phyloP scores from a whole-genome alignment of 768 basidiomycete genomes.

The Tulasnella sp. region DNA sequence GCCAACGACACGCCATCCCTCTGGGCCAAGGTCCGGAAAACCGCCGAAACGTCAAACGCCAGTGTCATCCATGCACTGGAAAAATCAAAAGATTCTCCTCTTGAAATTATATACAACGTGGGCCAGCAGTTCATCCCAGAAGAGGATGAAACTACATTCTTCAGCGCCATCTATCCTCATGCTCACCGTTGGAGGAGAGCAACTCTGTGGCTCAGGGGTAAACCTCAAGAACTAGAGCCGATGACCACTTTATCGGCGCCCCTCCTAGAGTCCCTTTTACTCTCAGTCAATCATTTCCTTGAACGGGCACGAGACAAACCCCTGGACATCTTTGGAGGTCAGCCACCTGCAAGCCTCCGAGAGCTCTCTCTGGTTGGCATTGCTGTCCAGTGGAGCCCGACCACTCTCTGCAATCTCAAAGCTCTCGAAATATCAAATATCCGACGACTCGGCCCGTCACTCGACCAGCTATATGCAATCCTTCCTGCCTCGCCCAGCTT shows the following conservation, averaged over 20 bases:
- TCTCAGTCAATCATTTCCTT: not conserved
- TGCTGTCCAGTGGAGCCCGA: not conserved
- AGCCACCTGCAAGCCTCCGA: not conserved
- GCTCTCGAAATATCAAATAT: not conserved
- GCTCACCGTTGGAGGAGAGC: not conserved
- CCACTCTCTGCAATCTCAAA: not conserved
- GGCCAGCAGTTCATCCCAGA: no score
- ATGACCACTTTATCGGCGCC: not conserved
- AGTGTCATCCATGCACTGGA: no score
- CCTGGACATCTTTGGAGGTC: not conserved
- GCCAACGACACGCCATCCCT: no score
- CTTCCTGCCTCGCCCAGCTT: not conserved
- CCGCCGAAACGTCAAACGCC: no score
- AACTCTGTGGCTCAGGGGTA: not conserved
- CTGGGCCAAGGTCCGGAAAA: no score
- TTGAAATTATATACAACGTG: no score
- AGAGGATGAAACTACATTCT: not conserved
- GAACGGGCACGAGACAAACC: not conserved
- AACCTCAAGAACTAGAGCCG: not conserved
- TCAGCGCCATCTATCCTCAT: not conserved
- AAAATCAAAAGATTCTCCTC: no score
- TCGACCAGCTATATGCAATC: not conserved
- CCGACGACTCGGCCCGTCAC: not conserved
- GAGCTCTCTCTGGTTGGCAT: not conserved
- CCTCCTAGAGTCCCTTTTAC: not conserved